Base-by-base conservation (phyloP, 1,284 basidiomycete genomes). In the Ustilago trichophora region DNA sequence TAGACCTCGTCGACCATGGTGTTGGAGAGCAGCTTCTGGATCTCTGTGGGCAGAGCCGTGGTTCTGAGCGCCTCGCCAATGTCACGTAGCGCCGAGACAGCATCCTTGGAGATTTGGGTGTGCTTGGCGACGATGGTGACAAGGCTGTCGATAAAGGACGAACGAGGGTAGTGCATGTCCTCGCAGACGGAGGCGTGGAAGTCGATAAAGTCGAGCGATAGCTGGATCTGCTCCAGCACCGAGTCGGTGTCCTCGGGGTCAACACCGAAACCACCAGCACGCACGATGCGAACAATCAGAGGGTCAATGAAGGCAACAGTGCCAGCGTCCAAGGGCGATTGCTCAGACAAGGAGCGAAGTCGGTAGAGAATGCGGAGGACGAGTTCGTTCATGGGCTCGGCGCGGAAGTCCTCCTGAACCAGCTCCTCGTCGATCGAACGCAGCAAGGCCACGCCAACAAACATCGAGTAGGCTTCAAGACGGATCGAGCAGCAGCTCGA, bases 1-100 rank as follows among this genome's bases (percentile, higher is more conserved):
- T 93, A 91, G 0, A 89, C 89, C 76, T 98, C 96, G 71, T 93
- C 90, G n/a, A 87, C 85, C 11, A 98, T 85, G 0, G 89, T 90
- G 11, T 92, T 91, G 11, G 82, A 83, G 21, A 98, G 83, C 38
- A 98, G 84, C 52, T 69, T 71, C 35, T 72, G 52, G 31, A 70
- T 51, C 32, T 55, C 60, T 13, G 13, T 87, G 85, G 64, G 66
- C 43, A 52, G 35, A 15, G 52, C 60, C 8, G 52, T 53, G 19
- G 4, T 83, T 75, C 58, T 88, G 52, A 96, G 90, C 0, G 92
- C 89, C 78, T 92, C 89, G 13, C 91, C 92, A 10, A 97, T 83
- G 58, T 92, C 90, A 13, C 92, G 84, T 18, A 99, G 86, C 4
- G 91, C 87, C 0, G 91, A 89, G 0, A 92, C 90, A 0, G 91